These are phyloP conservation scores for Pseudotsuga menziesii DNA, from an alignment of 75 land plant species.

Conservation along the genomic window DNA sequence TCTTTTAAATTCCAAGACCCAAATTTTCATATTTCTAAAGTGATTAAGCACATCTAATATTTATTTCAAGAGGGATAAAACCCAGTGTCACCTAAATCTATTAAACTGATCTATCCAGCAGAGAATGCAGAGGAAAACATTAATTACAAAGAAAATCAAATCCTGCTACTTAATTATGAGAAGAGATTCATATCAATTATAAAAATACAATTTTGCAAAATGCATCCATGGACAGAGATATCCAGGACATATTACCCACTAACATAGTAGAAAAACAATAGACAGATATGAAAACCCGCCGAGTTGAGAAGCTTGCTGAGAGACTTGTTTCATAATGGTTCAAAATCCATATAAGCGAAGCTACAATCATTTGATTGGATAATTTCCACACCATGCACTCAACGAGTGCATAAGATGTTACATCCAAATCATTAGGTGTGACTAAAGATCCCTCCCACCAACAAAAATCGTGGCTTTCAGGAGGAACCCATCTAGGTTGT, in stretches of 20 bases:
- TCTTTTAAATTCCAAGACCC: too few species aligned
- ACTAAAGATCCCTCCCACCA: conserved; percentile 70
- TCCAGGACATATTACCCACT: background rate
- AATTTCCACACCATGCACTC: conserved; percentile 51
- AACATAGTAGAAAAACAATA: background rate
- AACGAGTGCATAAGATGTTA: conserved; percentile 52
- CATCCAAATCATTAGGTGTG: conserved; percentile 43
- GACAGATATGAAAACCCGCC: conserved; percentile 23
- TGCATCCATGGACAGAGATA: background rate
- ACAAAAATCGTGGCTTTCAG: conserved; percentile 46
- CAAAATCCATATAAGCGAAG: conserved; percentile 80
- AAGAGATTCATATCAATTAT: too few species aligned
- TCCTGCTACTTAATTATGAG: background rate
- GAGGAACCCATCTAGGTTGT: too few species aligned
- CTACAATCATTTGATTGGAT: conserved; percentile 60
- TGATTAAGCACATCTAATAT: too few species aligned
- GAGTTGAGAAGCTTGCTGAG: conserved; percentile 74
- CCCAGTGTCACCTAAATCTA: background rate
- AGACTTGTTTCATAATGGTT: conserved; percentile 47
- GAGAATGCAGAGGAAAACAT: background rate
- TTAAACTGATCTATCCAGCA: background rate
- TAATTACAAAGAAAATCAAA: background rate
- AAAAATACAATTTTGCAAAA: background rate
- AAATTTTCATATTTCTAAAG: too few species aligned
- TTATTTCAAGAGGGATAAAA: background rate